These are phyloP conservation scores for Dendrobium chrysotoxum DNA, from an alignment of 106 monocot species.

Conservation along the genomic window DNA sequence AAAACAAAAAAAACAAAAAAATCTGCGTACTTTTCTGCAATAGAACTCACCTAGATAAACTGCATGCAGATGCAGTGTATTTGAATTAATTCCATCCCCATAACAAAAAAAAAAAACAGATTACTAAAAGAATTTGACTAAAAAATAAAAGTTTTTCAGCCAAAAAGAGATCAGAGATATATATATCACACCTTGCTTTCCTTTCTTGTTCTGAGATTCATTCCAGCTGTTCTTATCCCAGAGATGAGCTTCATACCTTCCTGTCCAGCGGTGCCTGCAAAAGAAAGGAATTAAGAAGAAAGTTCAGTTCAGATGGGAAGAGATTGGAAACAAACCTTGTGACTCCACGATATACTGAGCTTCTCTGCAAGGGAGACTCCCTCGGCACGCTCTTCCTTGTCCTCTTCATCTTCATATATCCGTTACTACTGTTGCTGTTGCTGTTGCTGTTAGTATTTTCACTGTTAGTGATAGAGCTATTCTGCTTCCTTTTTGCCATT, in stretches of 20 bases:
- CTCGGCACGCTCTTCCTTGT: constrained; percentile 56
- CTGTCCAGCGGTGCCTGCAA: constrained; percentile 71
- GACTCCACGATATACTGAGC: constrained; percentile 73
- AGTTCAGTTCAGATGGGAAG: neutral
- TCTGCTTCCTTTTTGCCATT: constrained; percentile 2
- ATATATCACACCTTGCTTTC: constrained; percentile 50
- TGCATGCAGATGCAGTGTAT: constrained; percentile 21
- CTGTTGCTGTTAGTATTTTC: neutral
- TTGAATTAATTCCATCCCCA: neutral
- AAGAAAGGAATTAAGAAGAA: neutral
- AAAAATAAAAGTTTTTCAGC: neutral
- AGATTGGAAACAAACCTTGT: constrained; percentile 42
- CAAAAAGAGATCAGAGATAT: neutral
- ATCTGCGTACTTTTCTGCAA: too few species aligned
- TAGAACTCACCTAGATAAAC: constrained; percentile 77
- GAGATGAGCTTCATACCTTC: constrained; percentile 66
- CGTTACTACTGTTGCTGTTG: neutral
- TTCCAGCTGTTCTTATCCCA: constrained; percentile 84
- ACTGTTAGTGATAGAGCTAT: neutral
- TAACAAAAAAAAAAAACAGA: neutral
- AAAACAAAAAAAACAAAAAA: too few species aligned
- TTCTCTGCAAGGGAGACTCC: constrained; percentile 54
- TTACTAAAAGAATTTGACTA: neutral
- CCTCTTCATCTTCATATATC: constrained; percentile 39
- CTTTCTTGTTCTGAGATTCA: constrained; percentile 71